These are phyloP conservation scores for Herpetomonas tarakana DNA, from an alignment of 208 protist species.

Conservation along the genomic window DNA sequence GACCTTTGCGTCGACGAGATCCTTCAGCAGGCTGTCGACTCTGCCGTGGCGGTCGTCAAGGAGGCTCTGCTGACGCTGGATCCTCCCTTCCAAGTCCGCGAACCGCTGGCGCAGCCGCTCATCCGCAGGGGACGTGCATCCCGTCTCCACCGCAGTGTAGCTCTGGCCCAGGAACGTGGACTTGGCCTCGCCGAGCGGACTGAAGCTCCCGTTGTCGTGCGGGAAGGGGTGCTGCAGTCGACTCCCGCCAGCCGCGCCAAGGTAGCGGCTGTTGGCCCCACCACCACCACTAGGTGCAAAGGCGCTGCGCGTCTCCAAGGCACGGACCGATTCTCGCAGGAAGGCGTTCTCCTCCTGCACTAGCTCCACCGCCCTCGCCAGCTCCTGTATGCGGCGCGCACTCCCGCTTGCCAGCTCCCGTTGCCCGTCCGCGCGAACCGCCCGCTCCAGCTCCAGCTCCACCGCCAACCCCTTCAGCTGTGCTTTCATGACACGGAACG, in stretches of 20 bases:
- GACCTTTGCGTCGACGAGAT: constrained; percentile 55
- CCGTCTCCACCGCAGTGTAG: background rate
- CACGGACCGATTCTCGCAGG: constrained; percentile 46
- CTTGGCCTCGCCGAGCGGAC: constrained; percentile 9
- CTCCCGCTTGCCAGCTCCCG: constrained; percentile 41
- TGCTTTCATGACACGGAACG: constrained; percentile 24
- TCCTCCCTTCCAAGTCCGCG: constrained; percentile 42
- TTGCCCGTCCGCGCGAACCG: constrained; percentile 50
- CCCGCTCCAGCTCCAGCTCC: constrained; percentile 74
- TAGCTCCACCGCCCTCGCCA: constrained; percentile 51
- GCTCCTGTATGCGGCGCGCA: constrained; percentile 40
- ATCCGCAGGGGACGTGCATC: background rate
- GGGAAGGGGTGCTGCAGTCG: too few species aligned
- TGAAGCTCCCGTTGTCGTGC: background rate
- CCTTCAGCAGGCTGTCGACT: constrained; percentile 26
- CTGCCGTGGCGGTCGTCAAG: constrained; percentile 48
- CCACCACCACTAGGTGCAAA: constrained; percentile 6
- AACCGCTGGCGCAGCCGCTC: constrained; percentile 26
- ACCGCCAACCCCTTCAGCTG: constrained; percentile 49
- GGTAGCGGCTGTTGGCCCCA: background rate
- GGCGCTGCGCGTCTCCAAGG: constrained; percentile 40
- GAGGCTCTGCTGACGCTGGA: constrained; percentile 41
- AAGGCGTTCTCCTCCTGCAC: constrained; percentile 56
- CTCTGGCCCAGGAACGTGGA: background rate
- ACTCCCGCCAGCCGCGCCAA: too few species aligned